Conservation (phyloP, 2,329 filamentous ascomycete species). For the Fusarium abutilonis region DNA sequence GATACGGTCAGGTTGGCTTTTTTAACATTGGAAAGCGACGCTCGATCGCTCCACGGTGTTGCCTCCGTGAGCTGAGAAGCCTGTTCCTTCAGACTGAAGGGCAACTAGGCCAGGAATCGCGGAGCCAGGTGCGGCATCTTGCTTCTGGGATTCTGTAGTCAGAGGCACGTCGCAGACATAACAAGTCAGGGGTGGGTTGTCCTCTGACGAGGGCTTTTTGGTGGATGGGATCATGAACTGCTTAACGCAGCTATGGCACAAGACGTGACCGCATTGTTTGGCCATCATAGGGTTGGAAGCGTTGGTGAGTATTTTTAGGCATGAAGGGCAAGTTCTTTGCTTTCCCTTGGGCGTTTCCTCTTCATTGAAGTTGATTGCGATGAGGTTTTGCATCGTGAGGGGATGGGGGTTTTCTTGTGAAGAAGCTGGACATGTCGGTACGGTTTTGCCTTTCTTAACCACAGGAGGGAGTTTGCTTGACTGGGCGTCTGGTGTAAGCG, state of each 20-base stretch:
- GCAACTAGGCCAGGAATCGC: conserved; percentile 78
- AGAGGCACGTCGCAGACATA: conserved; percentile 89
- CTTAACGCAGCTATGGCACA: conserved; percentile 85
- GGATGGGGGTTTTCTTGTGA: conserved; percentile 71
- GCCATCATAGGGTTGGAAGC: conserved; percentile 82
- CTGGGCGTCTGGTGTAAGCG: conserved; percentile 71
- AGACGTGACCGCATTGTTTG: conserved; percentile 89
- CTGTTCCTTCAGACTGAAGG: conserved; percentile 87
- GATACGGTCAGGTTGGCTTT: conserved; percentile 2
- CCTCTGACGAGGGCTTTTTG: conserved; percentile 53
- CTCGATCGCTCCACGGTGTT: conserved; percentile 83
- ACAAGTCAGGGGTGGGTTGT: conserved; percentile 65
- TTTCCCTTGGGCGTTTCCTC: conserved; percentile 64
- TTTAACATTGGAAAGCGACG: conserved; percentile 82
- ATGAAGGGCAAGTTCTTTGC: conserved; percentile 77
- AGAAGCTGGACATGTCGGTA: conserved; percentile 81
- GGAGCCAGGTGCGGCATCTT: conserved; percentile 60
- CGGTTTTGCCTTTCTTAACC: conserved; percentile 70
- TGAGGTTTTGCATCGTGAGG: conserved; percentile 81
- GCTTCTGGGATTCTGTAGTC: conserved; percentile 59
- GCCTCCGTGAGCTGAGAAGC: conserved; percentile 87
- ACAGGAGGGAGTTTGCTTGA: conserved; percentile 62
- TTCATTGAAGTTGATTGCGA: conserved; percentile 80
- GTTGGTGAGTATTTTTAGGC: conserved; percentile 84
- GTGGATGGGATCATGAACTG: conserved; percentile 77